A percentile compares a stretch with the other conserved stretches of the same genome.
Evolutionary conservation across 805 yeast species (phyloP).

Genomic region (Candida fluviatilis): DNA sequence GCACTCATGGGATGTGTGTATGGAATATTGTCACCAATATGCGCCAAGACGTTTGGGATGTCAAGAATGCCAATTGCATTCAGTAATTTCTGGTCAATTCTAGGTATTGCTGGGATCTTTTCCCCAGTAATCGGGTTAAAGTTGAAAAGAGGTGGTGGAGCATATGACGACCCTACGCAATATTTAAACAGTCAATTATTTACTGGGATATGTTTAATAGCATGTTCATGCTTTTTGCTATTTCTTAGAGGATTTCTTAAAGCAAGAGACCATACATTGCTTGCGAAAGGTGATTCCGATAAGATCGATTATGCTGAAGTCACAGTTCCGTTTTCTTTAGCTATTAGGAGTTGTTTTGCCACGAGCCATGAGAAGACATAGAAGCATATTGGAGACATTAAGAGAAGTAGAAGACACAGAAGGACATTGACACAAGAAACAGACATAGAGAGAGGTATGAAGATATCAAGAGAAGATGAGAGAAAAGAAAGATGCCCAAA

Average conservation of each 20-base stretch:
- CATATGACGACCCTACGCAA: conserved; percentile 37
- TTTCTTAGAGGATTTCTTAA: conserved; percentile 53
- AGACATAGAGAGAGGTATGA: no score
- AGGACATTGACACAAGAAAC: no score
- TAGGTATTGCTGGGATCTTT: conserved; percentile 48
- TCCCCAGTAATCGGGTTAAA: conserved; percentile 63
- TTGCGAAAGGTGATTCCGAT: conserved; percentile 13
- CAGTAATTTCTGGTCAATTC: conserved; percentile 50
- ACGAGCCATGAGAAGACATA: conserved; percentile 5
- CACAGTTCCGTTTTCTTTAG: conserved; percentile 7
- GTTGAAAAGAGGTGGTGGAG: conserved; percentile 32
- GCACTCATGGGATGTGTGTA: conserved; percentile 58
- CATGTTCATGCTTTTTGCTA: conserved; percentile 38
- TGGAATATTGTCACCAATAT: conserved; percentile 48
- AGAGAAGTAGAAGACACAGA: no score
- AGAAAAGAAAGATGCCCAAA: no score
- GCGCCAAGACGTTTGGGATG: conserved; percentile 52
- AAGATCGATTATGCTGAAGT: conserved; percentile 8
- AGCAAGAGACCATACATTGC: conserved; percentile 38
- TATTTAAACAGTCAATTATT: conserved; percentile 54
- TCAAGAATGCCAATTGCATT: conserved; percentile 45
- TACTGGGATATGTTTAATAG: conserved; percentile 51
- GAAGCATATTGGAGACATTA: no score
- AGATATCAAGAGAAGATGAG: no score
- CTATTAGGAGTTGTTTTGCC: conserved; percentile 8